phyloP scores from a whole-genome alignment of 1,284 basidiomycete species.

The Hymenochaete sp. region DNA sequence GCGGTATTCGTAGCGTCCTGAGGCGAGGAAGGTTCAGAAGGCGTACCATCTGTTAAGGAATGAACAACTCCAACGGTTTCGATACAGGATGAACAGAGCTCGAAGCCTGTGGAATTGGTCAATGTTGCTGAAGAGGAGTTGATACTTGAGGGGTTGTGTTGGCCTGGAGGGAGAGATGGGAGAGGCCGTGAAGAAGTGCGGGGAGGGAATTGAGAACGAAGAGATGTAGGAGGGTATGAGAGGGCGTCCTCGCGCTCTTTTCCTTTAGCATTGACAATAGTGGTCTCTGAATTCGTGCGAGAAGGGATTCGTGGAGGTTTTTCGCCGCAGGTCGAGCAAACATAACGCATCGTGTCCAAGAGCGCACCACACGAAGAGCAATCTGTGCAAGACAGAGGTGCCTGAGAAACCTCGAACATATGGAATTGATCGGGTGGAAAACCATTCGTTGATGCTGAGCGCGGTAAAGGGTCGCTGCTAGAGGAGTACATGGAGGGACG shows the following conservation, averaged over 20 bases:
- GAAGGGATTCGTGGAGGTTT: slow-evolving; percentile 42
- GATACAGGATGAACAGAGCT: slow-evolving; percentile 74
- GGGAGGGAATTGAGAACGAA: slow-evolving; percentile 8
- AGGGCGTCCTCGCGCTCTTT: slow-evolving; percentile 23
- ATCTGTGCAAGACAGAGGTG: slow-evolving; percentile 57
- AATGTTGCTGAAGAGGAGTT: slow-evolving; percentile 21
- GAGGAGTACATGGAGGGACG: slow-evolving; percentile 23
- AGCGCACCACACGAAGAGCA: slow-evolving; percentile 73
- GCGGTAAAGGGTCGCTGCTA: slow-evolving; percentile 27
- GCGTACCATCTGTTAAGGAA: slow-evolving; percentile 47
- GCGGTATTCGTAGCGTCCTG: slow-evolving; percentile 14
- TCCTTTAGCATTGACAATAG: slow-evolving; percentile 28
- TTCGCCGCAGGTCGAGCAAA: slow-evolving; percentile 80
- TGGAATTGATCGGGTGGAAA: slow-evolving; percentile 38
- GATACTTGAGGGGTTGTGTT: slow-evolving; percentile 16
- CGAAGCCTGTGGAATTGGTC: slow-evolving; percentile 46
- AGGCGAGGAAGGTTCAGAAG: slow-evolving; percentile 38
- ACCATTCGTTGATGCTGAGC: slow-evolving; percentile 19
- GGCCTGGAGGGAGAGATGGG: slow-evolving; percentile 12
- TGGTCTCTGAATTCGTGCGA: slow-evolving; percentile 2
- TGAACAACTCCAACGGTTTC: slow-evolving; percentile 70
- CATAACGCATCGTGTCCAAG: slow-evolving; percentile 75
- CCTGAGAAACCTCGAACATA: slow-evolving; percentile 43
- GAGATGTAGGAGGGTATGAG: slow-evolving; percentile 17
- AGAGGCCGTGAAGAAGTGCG: slow-evolving; percentile 8